Conservation (phyloP, 192 early-diverging fungal genomes). For the Chytriomyces sp. region DNA sequence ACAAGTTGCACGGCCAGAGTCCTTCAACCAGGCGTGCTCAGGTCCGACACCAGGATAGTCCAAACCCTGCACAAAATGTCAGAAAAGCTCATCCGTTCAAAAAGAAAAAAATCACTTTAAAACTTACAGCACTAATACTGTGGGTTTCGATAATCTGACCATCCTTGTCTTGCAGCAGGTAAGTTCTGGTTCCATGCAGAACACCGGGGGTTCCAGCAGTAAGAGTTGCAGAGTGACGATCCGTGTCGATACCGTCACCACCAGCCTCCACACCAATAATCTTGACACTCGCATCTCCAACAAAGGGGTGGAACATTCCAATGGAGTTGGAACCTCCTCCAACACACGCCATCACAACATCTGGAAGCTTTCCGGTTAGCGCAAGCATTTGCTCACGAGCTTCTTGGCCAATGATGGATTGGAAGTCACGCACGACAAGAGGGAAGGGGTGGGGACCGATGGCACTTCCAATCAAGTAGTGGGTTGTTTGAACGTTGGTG, state of each 20-base stretch:
- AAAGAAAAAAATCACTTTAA: neutral
- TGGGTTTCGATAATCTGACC: constrained; percentile 97
- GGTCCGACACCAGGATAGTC: constrained; percentile 99
- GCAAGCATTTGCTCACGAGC: constrained; percentile 82
- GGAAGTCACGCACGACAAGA: constrained; percentile 95
- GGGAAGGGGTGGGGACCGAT: constrained; percentile 99
- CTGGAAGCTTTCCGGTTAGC: constrained; percentile 83
- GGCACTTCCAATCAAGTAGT: constrained; percentile 96
- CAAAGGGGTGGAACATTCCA: constrained; percentile 96
- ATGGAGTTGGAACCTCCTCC: constrained; percentile 98
- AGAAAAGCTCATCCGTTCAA: neutral
- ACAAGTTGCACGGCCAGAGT: constrained; percentile 81
- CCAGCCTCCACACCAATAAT: constrained; percentile 95
- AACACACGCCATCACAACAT: constrained; percentile 94
- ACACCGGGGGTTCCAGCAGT: constrained; percentile 86
- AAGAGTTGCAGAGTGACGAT: constrained; percentile 89
- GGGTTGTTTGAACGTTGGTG: constrained; percentile 89
- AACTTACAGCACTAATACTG: constrained; percentile 80
- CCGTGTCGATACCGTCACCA: constrained; percentile 88
- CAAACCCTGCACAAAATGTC: constrained; percentile 76
- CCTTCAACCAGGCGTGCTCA: constrained; percentile 92
- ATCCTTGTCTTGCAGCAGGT: constrained; percentile 90
- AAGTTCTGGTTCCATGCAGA: constrained; percentile 93
- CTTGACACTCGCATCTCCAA: constrained; percentile 80
- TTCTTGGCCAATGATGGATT: constrained; percentile 95